These are phyloP conservation scores for Coffea humblotiana DNA, from an alignment of 305 asterid genomes.

Conservation along the genomic window DNA sequence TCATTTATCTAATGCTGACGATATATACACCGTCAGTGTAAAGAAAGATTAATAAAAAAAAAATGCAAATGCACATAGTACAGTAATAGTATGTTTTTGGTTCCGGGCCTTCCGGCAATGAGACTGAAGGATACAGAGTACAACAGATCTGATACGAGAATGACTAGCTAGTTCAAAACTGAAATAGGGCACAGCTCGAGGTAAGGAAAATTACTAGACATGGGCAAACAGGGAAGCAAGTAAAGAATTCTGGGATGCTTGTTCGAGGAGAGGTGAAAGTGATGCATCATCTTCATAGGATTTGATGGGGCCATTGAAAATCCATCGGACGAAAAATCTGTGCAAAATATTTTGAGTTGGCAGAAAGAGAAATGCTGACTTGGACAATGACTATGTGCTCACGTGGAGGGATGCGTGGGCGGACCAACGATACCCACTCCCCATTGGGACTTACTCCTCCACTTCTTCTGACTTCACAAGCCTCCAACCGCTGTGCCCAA, in stretches of 20 bases:
- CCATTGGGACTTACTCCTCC: slow-evolving; percentile 29
- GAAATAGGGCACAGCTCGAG: too few relatives aligned
- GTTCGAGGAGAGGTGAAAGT: slow-evolving; percentile 5
- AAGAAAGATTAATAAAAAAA: too few relatives aligned
- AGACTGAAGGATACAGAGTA: background rate
- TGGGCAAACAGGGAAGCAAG: background rate
- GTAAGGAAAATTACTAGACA: slow-evolving; percentile 2
- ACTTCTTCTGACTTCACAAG: slow-evolving; percentile 14
- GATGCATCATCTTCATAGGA: slow-evolving; percentile 26
- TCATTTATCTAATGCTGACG: too few relatives aligned
- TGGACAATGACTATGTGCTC: slow-evolving; percentile 20
- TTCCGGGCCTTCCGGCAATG: too few relatives aligned
- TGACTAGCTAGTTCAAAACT: background rate
- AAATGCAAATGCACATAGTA: too few relatives aligned
- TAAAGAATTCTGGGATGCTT: background rate
- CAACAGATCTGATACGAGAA: background rate
- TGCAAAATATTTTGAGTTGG: slow-evolving; percentile 19
- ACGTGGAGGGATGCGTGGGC: slow-evolving; percentile 52
- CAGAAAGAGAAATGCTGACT: slow-evolving; percentile 36
- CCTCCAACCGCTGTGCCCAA: slow-evolving; percentile 12
- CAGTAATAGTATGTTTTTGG: too few relatives aligned
- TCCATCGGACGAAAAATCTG: background rate
- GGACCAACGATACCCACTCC: slow-evolving; percentile 38
- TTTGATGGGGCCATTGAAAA: slow-evolving; percentile 36
- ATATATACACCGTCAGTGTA: too few relatives aligned